Evolutionary conservation across 2,329 filamentous ascomycete species (phyloP).

Genomic region (Fusarium sp.): DNA sequence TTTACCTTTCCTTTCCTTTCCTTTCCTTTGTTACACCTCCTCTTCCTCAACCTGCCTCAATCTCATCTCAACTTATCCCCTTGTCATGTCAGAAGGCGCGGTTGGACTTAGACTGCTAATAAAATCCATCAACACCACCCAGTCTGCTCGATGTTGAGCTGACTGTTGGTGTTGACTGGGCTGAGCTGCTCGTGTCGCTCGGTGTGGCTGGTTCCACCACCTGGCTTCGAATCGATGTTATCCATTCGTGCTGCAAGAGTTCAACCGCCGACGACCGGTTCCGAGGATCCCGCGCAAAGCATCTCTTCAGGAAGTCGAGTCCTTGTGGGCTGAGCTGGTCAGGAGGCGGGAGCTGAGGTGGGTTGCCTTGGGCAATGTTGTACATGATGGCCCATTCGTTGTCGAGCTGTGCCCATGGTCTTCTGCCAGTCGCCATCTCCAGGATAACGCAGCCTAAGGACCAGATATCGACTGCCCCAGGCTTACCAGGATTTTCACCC

Average conservation of each 20-base stretch:
- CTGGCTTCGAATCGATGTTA: conserved; percentile 69
- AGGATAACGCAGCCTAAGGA: conserved; percentile 95
- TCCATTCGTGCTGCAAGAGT: conserved; percentile 93
- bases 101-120: conserved; percentile 29
- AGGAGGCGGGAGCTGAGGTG: conserved; percentile 78
- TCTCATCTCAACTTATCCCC: not conserved
- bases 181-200: conserved; percentile 60
- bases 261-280: conserved; percentile 84
- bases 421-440: conserved; percentile 94
- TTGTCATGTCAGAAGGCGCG: not conserved
- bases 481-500: conserved; percentile 78
- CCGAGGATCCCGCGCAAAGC: conserved; percentile 84
- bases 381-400: conserved; percentile 99
- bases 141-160: conserved; percentile 45
- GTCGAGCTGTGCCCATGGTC: conserved; percentile 94
- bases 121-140: conserved; percentile 45
- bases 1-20: conserved; percentile 13
- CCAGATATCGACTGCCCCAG: conserved; percentile 93
- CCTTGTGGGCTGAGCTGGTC: conserved; percentile 87
- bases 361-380: conserved; percentile 97
- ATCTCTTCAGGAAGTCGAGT: conserved; percentile 85
- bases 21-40: conserved; percentile 14
- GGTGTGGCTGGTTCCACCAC: conserved; percentile 70
- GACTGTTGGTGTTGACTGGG: conserved; percentile 48
- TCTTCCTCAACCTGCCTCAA: conserved; percentile 5